Evolutionary conservation across 2,329 filamentous ascomycete species (phyloP), one percentile per base, ranked within the genome.

Genomic region (Beauveria bassiana): DNA sequence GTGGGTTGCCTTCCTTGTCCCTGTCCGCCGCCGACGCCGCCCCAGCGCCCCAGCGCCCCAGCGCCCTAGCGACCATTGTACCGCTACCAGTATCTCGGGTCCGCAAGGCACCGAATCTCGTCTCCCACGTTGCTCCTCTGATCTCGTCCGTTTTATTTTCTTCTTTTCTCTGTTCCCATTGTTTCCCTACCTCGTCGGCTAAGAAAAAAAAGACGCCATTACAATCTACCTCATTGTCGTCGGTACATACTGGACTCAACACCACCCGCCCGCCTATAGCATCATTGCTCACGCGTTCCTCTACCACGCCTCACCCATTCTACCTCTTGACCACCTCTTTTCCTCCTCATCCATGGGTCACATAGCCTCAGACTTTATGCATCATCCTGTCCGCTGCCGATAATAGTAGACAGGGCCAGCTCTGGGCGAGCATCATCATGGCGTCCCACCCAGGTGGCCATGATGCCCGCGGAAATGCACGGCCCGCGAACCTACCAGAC

Each of bases 361-460:
- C 45, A 49, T 45, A 58, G 34, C 55, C 45, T 50, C 18, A n/a
- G 28, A 49, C 55, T 50, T 20, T 16, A 59, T 59, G 57, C 18
- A 59, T 43, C 57, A 51, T 45, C 57, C 47, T 52, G 47, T 18
- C 24, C 57, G 47, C 34, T 34, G 57, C 14, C 57, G 57, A 52
- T 31, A 59, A 45, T 43, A 59, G 47, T 7, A 52, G 31, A 51
- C 10, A 20, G 34, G 16, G 34, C 49, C 31, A 52, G 18, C 57
- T 8, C 22, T 31, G 31, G 47, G 24, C n/a, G 34, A 43, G 56
- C 31, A 50, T 50, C 14, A 52, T 6, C n/a, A 59, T 59, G 57
- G 38, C 47, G 12, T 42, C 46, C 4, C 38, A 59, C 31, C 57
- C 57, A 12, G 57, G 47, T n/a, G 46, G 22, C 47, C 8, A 22